Conservation (phyloP, 2,329 filamentous ascomycete genomes). For the Balansia obtecta region DNA sequence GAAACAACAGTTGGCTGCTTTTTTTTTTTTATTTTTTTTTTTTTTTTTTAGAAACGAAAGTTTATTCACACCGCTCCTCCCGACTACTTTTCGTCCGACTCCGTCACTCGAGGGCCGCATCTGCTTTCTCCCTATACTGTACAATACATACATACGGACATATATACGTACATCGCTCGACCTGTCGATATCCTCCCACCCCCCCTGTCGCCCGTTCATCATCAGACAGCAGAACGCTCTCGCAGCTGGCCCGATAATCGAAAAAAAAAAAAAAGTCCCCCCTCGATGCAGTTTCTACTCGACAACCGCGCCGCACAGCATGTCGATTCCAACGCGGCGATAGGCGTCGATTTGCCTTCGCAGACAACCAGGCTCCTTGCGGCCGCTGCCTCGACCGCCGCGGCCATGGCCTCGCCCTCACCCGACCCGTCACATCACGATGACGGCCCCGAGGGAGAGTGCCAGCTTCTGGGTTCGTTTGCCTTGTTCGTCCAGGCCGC, state of each 20-base stretch:
- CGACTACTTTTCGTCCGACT: no score
- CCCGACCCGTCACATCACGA: constrained; percentile 16
- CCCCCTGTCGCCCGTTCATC: no score
- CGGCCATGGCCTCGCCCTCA: constrained; percentile 16
- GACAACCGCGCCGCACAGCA: constrained; percentile 4
- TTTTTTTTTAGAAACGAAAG: no score
- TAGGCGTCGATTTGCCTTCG: constrained; percentile 10
- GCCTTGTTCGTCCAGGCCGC: constrained; percentile 82
- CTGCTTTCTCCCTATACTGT: no score
- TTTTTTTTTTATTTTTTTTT: no score
- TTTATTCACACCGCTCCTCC: no score
- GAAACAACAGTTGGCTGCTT: no score
- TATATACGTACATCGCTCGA: no score
- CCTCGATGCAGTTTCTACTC: constrained; percentile 3
- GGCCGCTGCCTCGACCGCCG: constrained; percentile 7
- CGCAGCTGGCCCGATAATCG: neutral
- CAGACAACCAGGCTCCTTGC: constrained; percentile 7
- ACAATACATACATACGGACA: no score
- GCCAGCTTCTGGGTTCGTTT: constrained; percentile 78
- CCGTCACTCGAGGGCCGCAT: no score
- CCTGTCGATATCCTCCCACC: no score
- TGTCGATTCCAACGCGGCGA: neutral
- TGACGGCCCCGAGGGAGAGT: constrained; percentile 56
- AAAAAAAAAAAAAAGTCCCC: neutral
- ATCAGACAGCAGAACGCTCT: neutral